Conservation (phyloP, 2,329 filamentous ascomycete species). For the Fusarium phyllophilum region DNA sequence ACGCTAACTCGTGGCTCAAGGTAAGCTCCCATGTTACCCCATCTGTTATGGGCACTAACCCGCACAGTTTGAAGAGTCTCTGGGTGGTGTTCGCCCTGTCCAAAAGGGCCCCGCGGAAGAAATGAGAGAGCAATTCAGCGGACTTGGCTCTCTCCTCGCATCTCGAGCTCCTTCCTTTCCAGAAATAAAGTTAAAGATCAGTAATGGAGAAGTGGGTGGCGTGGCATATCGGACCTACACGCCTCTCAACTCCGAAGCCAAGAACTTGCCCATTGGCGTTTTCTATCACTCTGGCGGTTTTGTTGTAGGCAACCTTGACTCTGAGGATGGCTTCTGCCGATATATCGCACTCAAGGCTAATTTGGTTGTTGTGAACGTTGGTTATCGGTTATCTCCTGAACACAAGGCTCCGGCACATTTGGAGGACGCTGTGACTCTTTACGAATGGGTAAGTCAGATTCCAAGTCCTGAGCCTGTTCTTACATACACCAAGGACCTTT, state of each 20-base stretch:
- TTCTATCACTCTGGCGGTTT: not conserved
- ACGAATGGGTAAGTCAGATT: not conserved
- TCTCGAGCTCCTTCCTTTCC: not conserved
- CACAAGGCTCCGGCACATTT: not conserved
- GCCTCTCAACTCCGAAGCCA: not conserved
- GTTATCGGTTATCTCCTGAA: not conserved
- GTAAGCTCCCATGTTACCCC: rapidly evolving
- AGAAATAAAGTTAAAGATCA: not conserved
- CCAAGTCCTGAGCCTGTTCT: rapidly evolving
- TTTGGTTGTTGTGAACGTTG: not conserved
- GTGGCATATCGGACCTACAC: not conserved
- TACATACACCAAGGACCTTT: rapidly evolving
- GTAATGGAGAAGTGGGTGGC: not conserved
- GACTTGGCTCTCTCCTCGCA: not conserved
- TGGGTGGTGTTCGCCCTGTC: not conserved
- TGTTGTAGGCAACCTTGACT: not conserved
- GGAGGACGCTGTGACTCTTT: not conserved
- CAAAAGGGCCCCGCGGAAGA: not conserved
- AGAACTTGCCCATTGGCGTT: not conserved
- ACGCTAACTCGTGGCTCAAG: not conserved
- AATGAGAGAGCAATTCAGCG: not conserved
- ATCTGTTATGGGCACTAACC: rapidly evolving
- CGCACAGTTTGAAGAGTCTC: not conserved
- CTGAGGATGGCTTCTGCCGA: not conserved
- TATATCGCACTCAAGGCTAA: not conserved